Evolutionary conservation across 805 yeast species (phyloP).

Genomic region (Priceomyces medius): DNA sequence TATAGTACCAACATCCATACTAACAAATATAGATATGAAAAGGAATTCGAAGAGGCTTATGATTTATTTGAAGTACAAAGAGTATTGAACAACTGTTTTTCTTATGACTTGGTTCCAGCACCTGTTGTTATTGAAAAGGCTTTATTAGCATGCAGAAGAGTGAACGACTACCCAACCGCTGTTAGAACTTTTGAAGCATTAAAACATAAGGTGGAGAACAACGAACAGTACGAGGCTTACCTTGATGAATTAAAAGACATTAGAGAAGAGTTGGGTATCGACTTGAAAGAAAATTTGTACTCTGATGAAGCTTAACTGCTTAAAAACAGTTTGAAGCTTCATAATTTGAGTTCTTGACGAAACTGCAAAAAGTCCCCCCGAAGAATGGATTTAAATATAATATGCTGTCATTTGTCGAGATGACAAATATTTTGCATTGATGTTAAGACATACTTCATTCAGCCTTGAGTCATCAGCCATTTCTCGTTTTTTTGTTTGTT

Average conservation of each 20-base stretch:
- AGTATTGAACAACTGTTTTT: slow-evolving; percentile 95
- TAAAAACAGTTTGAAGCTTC: background rate
- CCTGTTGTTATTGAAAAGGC: slow-evolving; percentile 96
- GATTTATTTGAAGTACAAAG: slow-evolving; percentile 60
- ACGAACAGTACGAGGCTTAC: slow-evolving; percentile 92
- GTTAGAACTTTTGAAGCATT: slow-evolving; percentile 97
- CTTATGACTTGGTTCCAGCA: slow-evolving; percentile 98
- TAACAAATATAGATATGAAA: slow-evolving; percentile 62
- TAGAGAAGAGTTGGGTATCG: slow-evolving; percentile 90
- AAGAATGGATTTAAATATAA: background rate
- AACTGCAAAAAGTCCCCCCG: background rate
- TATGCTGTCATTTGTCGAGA: background rate
- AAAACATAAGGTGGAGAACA: slow-evolving; percentile 93
- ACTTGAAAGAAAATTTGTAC: slow-evolving; percentile 85
- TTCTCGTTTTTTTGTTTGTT: background rate
- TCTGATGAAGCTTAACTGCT: slow-evolving; percentile 27
- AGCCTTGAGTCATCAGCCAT: background rate
- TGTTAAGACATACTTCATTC: background rate
- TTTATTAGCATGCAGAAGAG: slow-evolving; percentile 96
- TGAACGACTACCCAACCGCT: slow-evolving; percentile 97
- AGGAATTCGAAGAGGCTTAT: slow-evolving; percentile 75
- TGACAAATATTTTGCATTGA: background rate
- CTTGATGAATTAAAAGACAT: slow-evolving; percentile 89
- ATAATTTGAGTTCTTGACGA: background rate
- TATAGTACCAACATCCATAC: slow-evolving; percentile 33